Conservation (phyloP, 768 basidiomycete genomes). For the Lactifluus rugatus region DNA sequence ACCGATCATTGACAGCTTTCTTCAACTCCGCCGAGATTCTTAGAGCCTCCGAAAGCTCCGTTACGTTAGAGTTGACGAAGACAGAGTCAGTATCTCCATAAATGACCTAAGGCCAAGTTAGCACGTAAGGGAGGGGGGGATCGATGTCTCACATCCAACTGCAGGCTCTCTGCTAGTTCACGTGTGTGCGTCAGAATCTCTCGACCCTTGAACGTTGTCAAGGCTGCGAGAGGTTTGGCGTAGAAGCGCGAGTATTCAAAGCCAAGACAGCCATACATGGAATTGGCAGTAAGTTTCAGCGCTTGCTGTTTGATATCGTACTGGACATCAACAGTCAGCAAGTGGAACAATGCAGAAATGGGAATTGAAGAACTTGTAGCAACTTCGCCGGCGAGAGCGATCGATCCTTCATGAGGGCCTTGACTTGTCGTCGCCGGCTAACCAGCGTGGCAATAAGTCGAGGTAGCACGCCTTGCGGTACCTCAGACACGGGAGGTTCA, state of each 20-base stretch:
- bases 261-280: conserved; percentile 99
- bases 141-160: conserved; percentile 57
- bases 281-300: conserved; percentile 95
- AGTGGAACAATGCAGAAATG: not conserved
- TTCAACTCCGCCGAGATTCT: conserved; percentile 91
- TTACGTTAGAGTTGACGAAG: conserved; percentile 93
- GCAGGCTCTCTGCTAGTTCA: conserved; percentile 83
- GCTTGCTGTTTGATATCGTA: conserved; percentile 98
- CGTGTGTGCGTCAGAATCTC: conserved; percentile 91
- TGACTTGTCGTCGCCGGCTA: conserved; percentile 80
- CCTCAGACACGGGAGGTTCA: conserved; percentile 66
- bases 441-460: conserved; percentile 97
- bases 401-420: conserved; percentile 89
- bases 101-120: conserved; percentile 56
- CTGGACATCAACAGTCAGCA: conserved; percentile 31
- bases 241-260: conserved; percentile 97
- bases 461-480: conserved; percentile 84
- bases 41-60: conserved; percentile 78
- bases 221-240: conserved; percentile 89
- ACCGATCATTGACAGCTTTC: conserved; percentile 91
- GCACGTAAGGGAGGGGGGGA: not conserved
- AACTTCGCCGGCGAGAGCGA: conserved; percentile 60
- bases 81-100: conserved; percentile 99
- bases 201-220: conserved; percentile 96
- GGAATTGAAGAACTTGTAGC: conserved; percentile 52